These are phyloP conservation scores for Leucosporidium creatinivorum DNA, from an alignment of 768 basidiomycete genomes.

Conservation along the genomic window DNA sequence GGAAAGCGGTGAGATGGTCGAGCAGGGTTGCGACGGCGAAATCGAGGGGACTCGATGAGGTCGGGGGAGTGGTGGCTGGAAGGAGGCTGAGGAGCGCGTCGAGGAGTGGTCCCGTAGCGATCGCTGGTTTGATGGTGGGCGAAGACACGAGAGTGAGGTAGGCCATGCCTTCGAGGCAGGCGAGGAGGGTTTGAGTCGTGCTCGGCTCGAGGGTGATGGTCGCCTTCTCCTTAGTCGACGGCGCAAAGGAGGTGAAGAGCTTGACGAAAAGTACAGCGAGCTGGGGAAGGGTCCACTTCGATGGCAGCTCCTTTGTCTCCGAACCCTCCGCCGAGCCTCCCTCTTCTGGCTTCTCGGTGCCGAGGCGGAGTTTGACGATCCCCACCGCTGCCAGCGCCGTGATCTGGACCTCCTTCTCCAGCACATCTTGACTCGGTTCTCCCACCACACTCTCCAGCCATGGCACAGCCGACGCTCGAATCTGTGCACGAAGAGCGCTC, in stretches of 20 bases:
- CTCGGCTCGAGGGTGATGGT: too few species aligned
- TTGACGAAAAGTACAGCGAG: too few species aligned
- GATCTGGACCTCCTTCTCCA: slow-evolving; percentile 38
- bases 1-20: slow-evolving; percentile 64
- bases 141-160: slow-evolving; percentile 62
- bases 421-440: slow-evolving; percentile 38
- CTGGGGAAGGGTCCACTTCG: too few species aligned
- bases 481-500: slow-evolving; percentile 58
- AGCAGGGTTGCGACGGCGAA: slow-evolving; percentile 75
- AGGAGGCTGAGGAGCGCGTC: slow-evolving; percentile 47
- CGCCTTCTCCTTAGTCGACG: too few species aligned
- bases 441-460: slow-evolving; percentile 64
- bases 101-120: slow-evolving; percentile 16
- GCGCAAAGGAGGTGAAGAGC: too few species aligned
- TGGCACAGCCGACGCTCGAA: slow-evolving; percentile 52
- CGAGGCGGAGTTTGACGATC: slow-evolving; percentile 67
- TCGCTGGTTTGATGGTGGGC: slow-evolving; percentile 58
- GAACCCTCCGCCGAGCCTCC: slow-evolving; percentile 7
- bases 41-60: slow-evolving; percentile 15
- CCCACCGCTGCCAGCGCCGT: slow-evolving; percentile 64
- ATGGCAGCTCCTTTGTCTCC: too few species aligned
- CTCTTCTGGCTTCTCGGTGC: slow-evolving; percentile 14
- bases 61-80: slow-evolving; percentile 31
- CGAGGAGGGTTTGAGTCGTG: slow-evolving; percentile 41
- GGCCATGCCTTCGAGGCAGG: slow-evolving; percentile 77